Evolutionary conservation across 1,284 basidiomycete genomes (phyloP).

Genomic region (Malassezia caprae): DNA sequence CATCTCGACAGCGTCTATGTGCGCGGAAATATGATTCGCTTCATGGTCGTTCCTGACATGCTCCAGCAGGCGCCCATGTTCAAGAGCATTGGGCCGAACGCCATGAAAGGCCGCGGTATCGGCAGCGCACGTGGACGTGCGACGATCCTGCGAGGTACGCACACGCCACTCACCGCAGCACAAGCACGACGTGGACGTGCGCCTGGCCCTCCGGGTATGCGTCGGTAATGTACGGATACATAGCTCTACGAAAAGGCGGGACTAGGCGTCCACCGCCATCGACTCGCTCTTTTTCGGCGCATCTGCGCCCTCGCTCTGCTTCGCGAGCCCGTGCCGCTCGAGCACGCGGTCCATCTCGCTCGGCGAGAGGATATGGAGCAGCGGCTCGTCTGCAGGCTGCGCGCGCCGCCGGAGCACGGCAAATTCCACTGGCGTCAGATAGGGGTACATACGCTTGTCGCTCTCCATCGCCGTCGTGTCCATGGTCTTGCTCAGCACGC

Average conservation of each 20-base stretch:
- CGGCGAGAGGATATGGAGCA: slow-evolving; percentile 84
- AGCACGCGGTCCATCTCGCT: slow-evolving; percentile 78
- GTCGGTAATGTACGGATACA: slow-evolving; percentile 1
- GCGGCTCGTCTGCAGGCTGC: slow-evolving; percentile 58
- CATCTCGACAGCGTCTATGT: slow-evolving; percentile 99
- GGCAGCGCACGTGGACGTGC: slow-evolving; percentile 92
- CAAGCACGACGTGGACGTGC: slow-evolving; percentile 15
- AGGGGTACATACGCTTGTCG: slow-evolving; percentile 31
- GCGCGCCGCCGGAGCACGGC: slow-evolving; percentile 74
- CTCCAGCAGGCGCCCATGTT: slow-evolving; percentile 99
- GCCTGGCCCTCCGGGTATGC: slow-evolving; percentile 4
- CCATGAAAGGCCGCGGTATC: slow-evolving; percentile 97
- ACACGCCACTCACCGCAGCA: slow-evolving; percentile 5
- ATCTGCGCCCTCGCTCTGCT: slow-evolving; percentile 62
- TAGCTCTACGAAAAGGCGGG: slow-evolving; percentile 1
- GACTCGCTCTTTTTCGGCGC: slow-evolving; percentile 17
- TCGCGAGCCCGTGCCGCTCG: slow-evolving; percentile 67
- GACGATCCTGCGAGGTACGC: slow-evolving; percentile 72
- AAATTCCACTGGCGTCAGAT: slow-evolving; percentile 68
- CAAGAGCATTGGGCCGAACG: slow-evolving; percentile 94
- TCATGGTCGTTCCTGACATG: slow-evolving; percentile 99
- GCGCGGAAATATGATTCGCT: slow-evolving; percentile 77
- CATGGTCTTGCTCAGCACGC: slow-evolving; percentile 99
- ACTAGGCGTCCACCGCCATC: slow-evolving; percentile 37
- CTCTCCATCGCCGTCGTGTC: slow-evolving; percentile 82